Percentiles rank a stretch among this genome's conserved stretches.
phyloP scores from a whole-genome alignment of 495 filamentous ascomycete genomes.

The Penicillium silybi region DNA sequence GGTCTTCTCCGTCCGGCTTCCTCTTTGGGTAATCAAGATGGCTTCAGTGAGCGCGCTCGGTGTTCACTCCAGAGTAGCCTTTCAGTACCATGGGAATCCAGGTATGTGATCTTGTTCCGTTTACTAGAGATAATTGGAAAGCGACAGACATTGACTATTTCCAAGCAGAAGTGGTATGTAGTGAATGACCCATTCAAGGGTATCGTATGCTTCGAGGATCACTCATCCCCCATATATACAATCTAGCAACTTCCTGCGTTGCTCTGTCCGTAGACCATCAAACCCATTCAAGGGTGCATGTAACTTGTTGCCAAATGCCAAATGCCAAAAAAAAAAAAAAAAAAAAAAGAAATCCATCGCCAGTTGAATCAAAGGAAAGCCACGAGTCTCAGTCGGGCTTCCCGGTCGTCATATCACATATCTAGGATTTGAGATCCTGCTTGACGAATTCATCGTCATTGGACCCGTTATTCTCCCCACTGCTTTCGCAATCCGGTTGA shows the following conservation, averaged over 20 bases:
- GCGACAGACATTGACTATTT: neutral
- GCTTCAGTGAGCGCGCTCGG: neutral
- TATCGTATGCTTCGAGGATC: neutral
- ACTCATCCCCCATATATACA: neutral
- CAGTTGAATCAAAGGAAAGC: neutral
- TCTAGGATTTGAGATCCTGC: conserved; percentile 6
- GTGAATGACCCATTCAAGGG: neutral
- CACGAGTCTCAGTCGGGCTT: neutral
- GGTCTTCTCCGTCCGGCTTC: neutral
- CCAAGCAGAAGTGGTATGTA: too few relatives aligned
- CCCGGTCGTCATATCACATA: neutral
- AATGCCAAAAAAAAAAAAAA: too few relatives aligned
- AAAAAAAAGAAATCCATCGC: neutral
- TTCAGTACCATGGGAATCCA: neutral
- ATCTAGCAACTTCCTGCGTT: neutral
- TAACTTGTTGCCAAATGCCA: neutral
- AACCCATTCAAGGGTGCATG: neutral
- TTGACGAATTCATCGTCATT: conserved; percentile 9
- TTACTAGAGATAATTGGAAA: neutral
- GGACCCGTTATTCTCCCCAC: conserved; percentile 1
- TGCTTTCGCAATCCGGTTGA: neutral
- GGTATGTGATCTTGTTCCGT: neutral
- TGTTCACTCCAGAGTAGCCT: too few relatives aligned
- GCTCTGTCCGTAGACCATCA: neutral
- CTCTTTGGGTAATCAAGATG: neutral